Conservation (phyloP, 2,329 filamentous ascomycete species). For the Ceratocystis papillata region DNA sequence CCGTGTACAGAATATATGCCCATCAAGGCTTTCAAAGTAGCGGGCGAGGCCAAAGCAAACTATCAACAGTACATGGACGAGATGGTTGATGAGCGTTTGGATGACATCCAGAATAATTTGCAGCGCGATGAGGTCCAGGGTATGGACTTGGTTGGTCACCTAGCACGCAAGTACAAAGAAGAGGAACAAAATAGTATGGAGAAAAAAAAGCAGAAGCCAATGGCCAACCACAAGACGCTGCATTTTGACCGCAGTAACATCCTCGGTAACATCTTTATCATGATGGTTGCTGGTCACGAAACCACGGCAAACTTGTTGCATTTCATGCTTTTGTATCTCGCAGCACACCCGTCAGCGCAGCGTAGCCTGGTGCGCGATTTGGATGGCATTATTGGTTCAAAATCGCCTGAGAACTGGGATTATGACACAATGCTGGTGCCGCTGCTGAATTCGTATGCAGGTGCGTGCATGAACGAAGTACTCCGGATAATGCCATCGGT, state of each 20-base stretch:
- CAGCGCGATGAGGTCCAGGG: constrained; percentile 36
- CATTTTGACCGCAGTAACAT: constrained; percentile 53
- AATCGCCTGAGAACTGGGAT: constrained; percentile 53
- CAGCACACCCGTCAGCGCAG: constrained; percentile 53
- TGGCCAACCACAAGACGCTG: constrained; percentile 29
- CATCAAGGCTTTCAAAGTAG: constrained; percentile 40
- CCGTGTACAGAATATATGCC: constrained; percentile 36
- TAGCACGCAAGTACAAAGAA: constrained; percentile 38
- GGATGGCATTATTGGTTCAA: constrained; percentile 47
- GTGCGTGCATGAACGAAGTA: constrained; percentile 67
- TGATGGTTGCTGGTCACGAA: constrained; percentile 66
- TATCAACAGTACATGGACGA: constrained; percentile 61
- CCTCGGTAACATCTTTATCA: constrained; percentile 59
- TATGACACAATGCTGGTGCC: constrained; percentile 57
- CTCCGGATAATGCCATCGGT: constrained; percentile 63
- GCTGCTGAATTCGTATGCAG: constrained; percentile 58
- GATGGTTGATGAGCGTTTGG: constrained; percentile 51
- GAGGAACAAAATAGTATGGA: constrained; percentile 20
- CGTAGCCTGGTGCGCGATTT: constrained; percentile 57
- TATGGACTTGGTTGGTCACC: constrained; percentile 44
- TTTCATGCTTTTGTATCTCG: constrained; percentile 58
- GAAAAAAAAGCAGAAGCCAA: constrained; percentile 23
- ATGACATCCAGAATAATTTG: constrained; percentile 32
- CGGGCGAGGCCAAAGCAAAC: constrained; percentile 48
- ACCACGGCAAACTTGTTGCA: constrained; percentile 67